Conservation (phyloP, 805 yeast species). For the Tetrapisispora phaffii region DNA sequence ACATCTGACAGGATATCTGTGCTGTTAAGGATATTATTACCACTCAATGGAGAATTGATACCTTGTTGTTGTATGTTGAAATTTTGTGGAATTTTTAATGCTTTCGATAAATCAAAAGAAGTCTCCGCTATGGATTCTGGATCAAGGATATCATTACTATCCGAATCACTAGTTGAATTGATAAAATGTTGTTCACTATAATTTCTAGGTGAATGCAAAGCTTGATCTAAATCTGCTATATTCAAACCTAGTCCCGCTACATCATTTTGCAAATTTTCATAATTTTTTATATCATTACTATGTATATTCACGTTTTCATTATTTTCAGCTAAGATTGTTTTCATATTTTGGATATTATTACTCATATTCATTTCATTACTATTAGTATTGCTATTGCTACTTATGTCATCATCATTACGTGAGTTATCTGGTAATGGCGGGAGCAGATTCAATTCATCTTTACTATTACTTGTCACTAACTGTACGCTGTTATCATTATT, state of each 20-base stretch:
- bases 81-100: constrained; percentile 16
- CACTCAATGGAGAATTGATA: not conserved
- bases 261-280: not conserved
- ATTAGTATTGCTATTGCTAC: not conserved
- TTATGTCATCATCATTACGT: not conserved
- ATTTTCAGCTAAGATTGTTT: not conserved
- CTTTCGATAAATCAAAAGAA: constrained; percentile 25
- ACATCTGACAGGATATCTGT: not conserved
- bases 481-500: no score
- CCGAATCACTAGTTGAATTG: not conserved
- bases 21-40: constrained; percentile 2
- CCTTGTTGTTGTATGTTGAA: not conserved
- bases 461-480: constrained; percentile 5
- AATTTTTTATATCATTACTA: not conserved
- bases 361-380: not conserved
- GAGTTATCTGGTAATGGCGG: constrained; percentile 16
- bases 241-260: not conserved
- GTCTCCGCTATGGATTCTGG: constrained; percentile 9
- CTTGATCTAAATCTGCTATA: not conserved
- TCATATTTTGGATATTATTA: not conserved
- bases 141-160: constrained; percentile 1
- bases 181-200: not conserved
- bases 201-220: not conserved
- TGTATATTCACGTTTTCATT: not conserved
- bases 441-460: constrained; percentile 15